A percentile compares a stretch with the other conserved stretches of the same genome.
phyloP scores from a whole-genome alignment of 257 asterid genomes.

The Capsicum chinense region DNA sequence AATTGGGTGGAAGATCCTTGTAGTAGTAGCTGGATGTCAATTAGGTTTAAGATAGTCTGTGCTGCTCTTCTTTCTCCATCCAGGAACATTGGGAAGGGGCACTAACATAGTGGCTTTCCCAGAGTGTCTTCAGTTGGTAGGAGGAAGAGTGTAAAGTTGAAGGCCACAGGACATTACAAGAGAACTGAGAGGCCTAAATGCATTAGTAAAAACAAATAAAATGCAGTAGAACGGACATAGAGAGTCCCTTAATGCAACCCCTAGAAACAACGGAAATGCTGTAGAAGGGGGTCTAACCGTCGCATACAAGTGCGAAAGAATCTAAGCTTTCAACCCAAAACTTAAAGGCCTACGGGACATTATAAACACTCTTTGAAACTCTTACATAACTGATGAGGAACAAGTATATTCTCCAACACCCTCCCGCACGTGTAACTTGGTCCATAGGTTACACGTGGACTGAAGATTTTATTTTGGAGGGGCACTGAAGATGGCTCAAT shows the following conservation, averaged over 20 bases:
- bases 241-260: not conserved
- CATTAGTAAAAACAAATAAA: not conserved
- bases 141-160: conserved; percentile 3
- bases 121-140: conserved; percentile 6
- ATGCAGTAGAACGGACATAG: too few relatives aligned
- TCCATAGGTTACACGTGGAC: not conserved
- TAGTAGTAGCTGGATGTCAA: not conserved
- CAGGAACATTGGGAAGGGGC: not conserved
- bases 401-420: not conserved
- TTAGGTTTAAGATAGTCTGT: not conserved
- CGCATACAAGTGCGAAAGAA: not conserved
- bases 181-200: not conserved
- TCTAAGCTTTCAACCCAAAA: not conserved
- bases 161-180: not conserved
- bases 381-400: not conserved
- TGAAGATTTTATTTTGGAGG: not conserved
- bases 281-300: not conserved
- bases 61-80: conserved; percentile 3
- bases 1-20: not conserved
- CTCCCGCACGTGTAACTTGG: not conserved
- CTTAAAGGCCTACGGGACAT: not conserved
- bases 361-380: not conserved
- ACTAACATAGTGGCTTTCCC: not conserved
- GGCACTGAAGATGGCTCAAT: not conserved
- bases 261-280: not conserved